These are phyloP conservation scores for Talaromyces funiculosus DNA, from an alignment of 2,329 filamentous ascomycete genomes.

Conservation along the genomic window DNA sequence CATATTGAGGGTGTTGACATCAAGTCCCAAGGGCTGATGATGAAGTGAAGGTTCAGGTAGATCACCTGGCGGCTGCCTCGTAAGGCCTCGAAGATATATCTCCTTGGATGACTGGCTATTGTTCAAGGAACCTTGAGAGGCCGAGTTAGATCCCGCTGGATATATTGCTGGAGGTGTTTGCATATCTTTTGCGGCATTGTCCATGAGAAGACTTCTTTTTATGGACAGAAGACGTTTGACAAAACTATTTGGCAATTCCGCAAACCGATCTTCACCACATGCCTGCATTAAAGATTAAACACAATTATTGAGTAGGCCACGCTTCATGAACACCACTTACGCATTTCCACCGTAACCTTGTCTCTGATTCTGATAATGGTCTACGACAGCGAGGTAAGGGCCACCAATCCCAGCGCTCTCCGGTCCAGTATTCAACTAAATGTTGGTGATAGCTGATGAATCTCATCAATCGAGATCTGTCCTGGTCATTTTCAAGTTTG, in stretches of 20 bases:
- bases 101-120: neutral
- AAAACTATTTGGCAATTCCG: neutral
- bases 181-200: neutral
- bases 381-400: neutral
- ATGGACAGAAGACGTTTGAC: neutral
- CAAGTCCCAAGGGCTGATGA: neutral
- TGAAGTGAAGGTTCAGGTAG: neutral
- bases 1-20: neutral
- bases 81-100: neutral
- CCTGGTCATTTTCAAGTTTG: neutral
- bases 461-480: neutral
- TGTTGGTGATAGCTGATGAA: neutral
- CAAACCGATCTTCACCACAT: neutral
- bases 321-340: neutral
- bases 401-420: neutral
- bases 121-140: neutral
- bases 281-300: neutral
- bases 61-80: neutral
- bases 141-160: neutral
- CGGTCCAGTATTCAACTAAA: neutral
- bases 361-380: neutral
- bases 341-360: neutral
- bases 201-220: neutral
- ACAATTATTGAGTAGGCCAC: neutral
- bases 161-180: neutral